Percentiles rank a stretch among this genome's conserved stretches.
These are phyloP conservation scores for Amaranthus tricolor DNA, from an alignment of 179 eudicot genomes.

Conservation along the genomic window DNA sequence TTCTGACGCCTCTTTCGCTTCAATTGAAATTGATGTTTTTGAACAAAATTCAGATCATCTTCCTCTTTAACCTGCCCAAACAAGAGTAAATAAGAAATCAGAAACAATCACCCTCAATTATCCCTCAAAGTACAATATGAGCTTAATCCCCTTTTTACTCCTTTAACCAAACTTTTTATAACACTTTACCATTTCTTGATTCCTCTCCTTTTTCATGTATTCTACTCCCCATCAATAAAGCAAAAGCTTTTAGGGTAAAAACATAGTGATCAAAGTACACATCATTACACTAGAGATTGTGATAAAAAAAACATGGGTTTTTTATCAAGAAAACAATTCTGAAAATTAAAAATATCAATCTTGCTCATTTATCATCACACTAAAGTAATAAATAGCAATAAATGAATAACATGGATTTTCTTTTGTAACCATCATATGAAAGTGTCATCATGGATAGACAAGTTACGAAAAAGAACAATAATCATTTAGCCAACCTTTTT, in stretches of 20 bases:
- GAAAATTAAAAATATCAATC: neutral
- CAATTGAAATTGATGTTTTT: constrained; percentile 62
- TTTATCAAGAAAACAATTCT: neutral
- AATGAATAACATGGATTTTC: neutral
- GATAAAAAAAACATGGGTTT: neutral
- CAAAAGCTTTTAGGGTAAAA: neutral
- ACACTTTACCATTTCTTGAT: constrained; percentile 2
- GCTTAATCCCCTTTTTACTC: neutral
- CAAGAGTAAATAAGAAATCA: constrained; percentile 3
- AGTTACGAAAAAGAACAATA: neutral
- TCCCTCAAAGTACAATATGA: neutral
- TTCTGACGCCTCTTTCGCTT: constrained; percentile 64
- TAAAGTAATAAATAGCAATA: neutral
- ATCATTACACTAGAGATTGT: neutral
- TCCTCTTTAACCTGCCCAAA: constrained; percentile 85
- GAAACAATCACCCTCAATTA: neutral
- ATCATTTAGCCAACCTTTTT: constrained; percentile 53
- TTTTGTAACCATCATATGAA: neutral
- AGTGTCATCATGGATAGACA: neutral
- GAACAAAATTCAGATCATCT: constrained; percentile 62
- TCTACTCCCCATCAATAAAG: neutral
- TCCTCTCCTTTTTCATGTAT: neutral
- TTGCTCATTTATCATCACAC: neutral
- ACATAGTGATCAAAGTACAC: neutral
- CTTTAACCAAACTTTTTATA: neutral